Base-by-base conservation (phyloP, 1,284 basidiomycete species). In the Tausonia pullulans region DNA sequence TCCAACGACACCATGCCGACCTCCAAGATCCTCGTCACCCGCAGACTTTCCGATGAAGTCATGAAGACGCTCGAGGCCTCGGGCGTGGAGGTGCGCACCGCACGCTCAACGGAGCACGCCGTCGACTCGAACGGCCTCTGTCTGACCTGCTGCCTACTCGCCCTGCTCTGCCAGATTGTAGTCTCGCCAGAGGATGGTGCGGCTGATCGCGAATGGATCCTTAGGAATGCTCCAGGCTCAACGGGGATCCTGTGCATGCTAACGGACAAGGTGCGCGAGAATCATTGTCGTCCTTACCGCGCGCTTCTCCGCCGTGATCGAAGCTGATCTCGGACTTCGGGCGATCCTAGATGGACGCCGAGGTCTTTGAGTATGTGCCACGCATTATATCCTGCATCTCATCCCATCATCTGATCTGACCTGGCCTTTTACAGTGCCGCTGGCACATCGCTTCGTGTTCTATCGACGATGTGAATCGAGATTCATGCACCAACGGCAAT, bases 401-500 rank as follows among this genome's bases (percentile, higher is more conserved):
- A n/a, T 55, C 43, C 0, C 67, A 13, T 56, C 11, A 62, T n/a
- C 3, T 16, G 40, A 27, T 11, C 4, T n/a, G 6, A 10, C 27
- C 43, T 4, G 4, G 40, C 54, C 11, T n/a, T 27, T n/a, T 39
- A 0, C 8, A n/a, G 9, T 61, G 0, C 63, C 88, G 88, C 87
- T 67, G 87, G 88, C 3, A 78, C 86, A 0, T 80, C 75, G 59
- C 79, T 98, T 11, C 83, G 83, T 63, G 85, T 88, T 14, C 81
- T 97, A 5, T 92, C 90, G 0, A 97, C 94, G 0, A 88, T 95
- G 90, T 90, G 70, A 68, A 81, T 73, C 27, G 27, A 27, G 27
- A 27, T 27, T 14, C 48, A 27, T 27, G 41, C 9, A 10, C 55
- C n/a, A 14, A 9, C 48, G 39, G 51, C 16, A 1, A 7, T 6